Percentiles rank a stretch among this genome's conserved stretches.
Evolutionary conservation across 2,329 filamentous ascomycete genomes (phyloP).

Genomic region (Colletotrichum salicis): DNA sequence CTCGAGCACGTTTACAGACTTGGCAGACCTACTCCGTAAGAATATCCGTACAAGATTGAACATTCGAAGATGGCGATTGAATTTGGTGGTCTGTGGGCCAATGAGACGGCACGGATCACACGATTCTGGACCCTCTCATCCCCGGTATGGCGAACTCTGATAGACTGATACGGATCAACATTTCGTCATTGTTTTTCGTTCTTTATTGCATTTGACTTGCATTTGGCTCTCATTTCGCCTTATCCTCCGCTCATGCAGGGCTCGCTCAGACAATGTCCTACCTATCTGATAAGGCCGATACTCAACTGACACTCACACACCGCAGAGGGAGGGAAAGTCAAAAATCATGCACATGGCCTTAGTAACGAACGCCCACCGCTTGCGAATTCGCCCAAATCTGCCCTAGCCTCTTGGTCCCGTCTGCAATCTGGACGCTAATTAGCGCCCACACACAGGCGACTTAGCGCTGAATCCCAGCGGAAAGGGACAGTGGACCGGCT

Average conservation of each 20-base stretch:
- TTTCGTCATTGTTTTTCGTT: slow-evolving; percentile 8
- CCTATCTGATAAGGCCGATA: background rate
- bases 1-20: slow-evolving; percentile 22
- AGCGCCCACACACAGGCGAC: background rate
- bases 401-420: background rate
- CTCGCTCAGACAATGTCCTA: background rate
- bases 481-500: background rate
- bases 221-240: background rate
- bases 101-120: slow-evolving; percentile 3
- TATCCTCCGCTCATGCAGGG: slow-evolving; percentile 1
- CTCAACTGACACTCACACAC: background rate
- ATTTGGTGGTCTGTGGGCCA: slow-evolving; percentile 15
- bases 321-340: background rate
- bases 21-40: background rate
- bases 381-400: background rate
- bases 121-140: background rate
- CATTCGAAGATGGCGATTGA: slow-evolving; percentile 4
- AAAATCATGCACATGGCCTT: background rate
- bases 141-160: slow-evolving; percentile 14
- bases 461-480: slow-evolving; percentile 2
- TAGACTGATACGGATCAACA: slow-evolving; percentile 13
- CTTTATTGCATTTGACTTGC: background rate
- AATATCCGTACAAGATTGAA: background rate
- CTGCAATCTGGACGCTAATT: background rate
- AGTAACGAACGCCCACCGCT: background rate